A percentile compares a stretch with the other conserved stretches of the same genome.
Evolutionary conservation across 1,284 basidiomycete species (phyloP).

Genomic region (Chiua sp.): DNA sequence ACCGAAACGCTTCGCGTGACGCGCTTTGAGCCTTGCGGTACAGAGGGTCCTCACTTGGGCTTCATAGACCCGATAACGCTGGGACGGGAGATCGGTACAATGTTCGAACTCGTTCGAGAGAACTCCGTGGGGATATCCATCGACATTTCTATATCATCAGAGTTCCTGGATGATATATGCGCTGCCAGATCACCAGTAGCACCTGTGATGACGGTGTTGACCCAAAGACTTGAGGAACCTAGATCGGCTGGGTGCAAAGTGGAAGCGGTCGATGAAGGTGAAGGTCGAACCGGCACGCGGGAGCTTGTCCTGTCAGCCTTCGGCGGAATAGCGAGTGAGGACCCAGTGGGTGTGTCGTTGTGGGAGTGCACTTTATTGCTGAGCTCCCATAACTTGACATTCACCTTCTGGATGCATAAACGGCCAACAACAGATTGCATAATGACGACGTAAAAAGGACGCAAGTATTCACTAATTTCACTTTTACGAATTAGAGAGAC

Average conservation of each 20-base stretch:
- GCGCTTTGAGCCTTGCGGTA: constrained; percentile 18
- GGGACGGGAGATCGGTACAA: not conserved
- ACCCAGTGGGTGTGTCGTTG: not conserved
- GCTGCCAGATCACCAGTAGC: not conserved
- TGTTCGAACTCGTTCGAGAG: not conserved
- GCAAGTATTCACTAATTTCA: constrained; percentile 4
- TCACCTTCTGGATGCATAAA: constrained; percentile 1
- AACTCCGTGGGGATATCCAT: not conserved
- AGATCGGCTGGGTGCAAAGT: not conserved
- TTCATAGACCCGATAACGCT: constrained; percentile 16
- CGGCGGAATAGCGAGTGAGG: not conserved
- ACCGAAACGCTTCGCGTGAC: constrained; percentile 36
- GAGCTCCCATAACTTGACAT: not conserved
- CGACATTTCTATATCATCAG: not conserved
- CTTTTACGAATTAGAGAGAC: not conserved
- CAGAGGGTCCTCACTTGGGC: constrained; percentile 16
- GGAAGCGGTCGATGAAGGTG: not conserved
- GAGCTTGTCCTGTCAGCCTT: constrained; percentile 6
- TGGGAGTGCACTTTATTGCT: not conserved
- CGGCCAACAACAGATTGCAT: not conserved
- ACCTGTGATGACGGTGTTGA: not conserved
- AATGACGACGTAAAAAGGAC: not conserved
- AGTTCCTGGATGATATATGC: not conserved
- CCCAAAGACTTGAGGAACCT: not conserved
- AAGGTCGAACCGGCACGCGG: constrained; percentile 4